These are phyloP conservation scores for Coemansia sp. DNA, from an alignment of 192 early-diverging fungal species.

Conservation along the genomic window DNA sequence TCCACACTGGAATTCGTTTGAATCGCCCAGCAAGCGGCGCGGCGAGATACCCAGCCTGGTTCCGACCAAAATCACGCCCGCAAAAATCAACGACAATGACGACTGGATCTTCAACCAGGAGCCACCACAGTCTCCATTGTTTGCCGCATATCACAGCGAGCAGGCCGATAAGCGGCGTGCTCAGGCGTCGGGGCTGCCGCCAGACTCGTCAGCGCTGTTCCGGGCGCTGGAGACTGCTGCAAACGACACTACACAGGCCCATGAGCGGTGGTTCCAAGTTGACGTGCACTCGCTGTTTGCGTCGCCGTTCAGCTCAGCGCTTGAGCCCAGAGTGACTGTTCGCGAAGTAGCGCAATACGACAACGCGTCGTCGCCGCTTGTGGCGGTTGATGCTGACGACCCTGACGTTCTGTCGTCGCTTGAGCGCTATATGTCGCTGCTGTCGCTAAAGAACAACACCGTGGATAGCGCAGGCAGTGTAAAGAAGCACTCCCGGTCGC, in stretches of 20 bases:
- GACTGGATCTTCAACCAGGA: slow-evolving; percentile 47
- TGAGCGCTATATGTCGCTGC: slow-evolving; percentile 19
- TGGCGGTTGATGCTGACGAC: slow-evolving; percentile 21
- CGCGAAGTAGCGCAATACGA: slow-evolving; percentile 20
- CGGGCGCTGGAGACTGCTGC: slow-evolving; percentile 2
- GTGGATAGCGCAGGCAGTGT: no score
- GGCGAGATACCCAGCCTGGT: slow-evolving; percentile 3
- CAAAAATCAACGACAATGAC: slow-evolving; percentile 1
- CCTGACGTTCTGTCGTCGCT: slow-evolving; percentile 20
- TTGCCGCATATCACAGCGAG: slow-evolving; percentile 27
- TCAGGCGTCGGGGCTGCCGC: not conserved
- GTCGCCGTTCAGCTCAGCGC: slow-evolving; percentile 16
- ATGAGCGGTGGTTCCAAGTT: slow-evolving; percentile 27
- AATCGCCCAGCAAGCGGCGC: slow-evolving; percentile 11
- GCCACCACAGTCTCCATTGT: slow-evolving; percentile 44
- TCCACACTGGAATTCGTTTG: not conserved
- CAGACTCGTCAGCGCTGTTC: not conserved
- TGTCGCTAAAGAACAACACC: slow-evolving; percentile 10
- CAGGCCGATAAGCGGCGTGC: slow-evolving; percentile 1
- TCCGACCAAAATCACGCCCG: not conserved
- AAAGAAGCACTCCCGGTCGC: not conserved
- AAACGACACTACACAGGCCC: not conserved
- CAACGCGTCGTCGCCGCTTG: not conserved
- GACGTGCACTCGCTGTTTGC: slow-evolving; percentile 36
- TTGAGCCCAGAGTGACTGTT: slow-evolving; percentile 20